These are phyloP conservation scores for Hymenoscyphus salicellus DNA, from an alignment of 2,329 filamentous ascomycete species.

Conservation along the genomic window DNA sequence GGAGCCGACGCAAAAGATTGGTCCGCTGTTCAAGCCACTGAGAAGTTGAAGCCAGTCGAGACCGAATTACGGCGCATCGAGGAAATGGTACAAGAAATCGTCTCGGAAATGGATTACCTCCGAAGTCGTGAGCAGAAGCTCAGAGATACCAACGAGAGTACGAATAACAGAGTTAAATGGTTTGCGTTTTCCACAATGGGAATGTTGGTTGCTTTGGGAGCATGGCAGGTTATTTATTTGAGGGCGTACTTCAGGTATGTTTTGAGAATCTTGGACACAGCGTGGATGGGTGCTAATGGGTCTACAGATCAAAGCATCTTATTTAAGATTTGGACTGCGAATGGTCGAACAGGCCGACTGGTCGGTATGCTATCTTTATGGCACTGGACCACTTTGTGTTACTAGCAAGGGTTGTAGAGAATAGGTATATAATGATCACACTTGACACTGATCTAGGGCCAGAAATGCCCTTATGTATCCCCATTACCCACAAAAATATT, in stretches of 20 bases:
- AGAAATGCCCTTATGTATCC: constrained; percentile 8
- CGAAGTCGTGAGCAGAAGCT: constrained; percentile 87
- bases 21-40: constrained; percentile 90
- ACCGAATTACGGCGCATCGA: constrained; percentile 90
- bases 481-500: background rate
- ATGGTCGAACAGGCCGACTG: constrained; percentile 11
- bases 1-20: constrained; percentile 77
- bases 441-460: constrained; percentile 11
- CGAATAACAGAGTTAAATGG: constrained; percentile 98
- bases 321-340: constrained; percentile 46
- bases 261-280: constrained; percentile 7
- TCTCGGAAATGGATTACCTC: constrained; percentile 94
- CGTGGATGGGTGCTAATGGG: constrained; percentile 17
- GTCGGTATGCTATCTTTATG: constrained; percentile 14
- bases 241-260: constrained; percentile 87
- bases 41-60: constrained; percentile 97
- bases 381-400: constrained; percentile 27
- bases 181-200: constrained; percentile 93
- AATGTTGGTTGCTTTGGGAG: constrained; percentile 83
- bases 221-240: constrained; percentile 97
- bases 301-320: constrained; percentile 62
- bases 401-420: constrained; percentile 30
- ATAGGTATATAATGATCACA: constrained; percentile 29
- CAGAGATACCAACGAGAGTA: constrained; percentile 98
- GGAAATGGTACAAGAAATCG: constrained; percentile 84